Base-by-base conservation (phyloP, 805 yeast species). In the Candida methanosorbosa region DNA sequence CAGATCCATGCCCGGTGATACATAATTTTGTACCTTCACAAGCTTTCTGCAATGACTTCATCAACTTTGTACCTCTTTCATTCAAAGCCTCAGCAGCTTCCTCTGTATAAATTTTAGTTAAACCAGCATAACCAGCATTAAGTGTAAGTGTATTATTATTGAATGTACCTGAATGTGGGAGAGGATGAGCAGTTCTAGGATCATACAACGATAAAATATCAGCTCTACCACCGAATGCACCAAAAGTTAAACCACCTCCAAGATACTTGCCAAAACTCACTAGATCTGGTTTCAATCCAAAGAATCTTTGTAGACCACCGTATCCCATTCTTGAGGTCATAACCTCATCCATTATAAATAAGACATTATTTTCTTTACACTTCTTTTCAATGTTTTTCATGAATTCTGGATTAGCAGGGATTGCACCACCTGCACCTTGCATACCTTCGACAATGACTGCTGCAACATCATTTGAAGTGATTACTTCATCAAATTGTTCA, bases 341-440 rank as follows among this genome's bases (percentile, higher is more conserved):
- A 13, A 41, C 44, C 26, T 41, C 44, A 26, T 41, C 44, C 23
- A 41, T 18, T 12, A 41, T 41, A 33, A 41, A 41, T 12, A 41
- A 22, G 3, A 30, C 19, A 19, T 27, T 34, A 11, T 7, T 6
- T n/a, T 29, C 31, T n/a, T 34, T 29, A 27, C 44, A 41, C 14
- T 27, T 32, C 15, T n/a, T 16, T 20, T 41, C 38, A 20, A 41
- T 38, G 18, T 25, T 21, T 7, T 29, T 21, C 9, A 41, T 25
- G 22, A 41, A 41, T 13, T 27, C 25, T 4, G 14, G 9, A 12
- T 30, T 20, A 21, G 34, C 44, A 6, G 30, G 30, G 9, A 41
- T 30, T 17, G 38, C 35, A 9, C 44, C 44, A 9, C 44, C 44
- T 5, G 44, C 38, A 8, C 44, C 44, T 27, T 29, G 33, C 41